Evolutionary conservation across 352 stramenopile genomes (phyloP).

Genomic region (Bremia lactucae): DNA sequence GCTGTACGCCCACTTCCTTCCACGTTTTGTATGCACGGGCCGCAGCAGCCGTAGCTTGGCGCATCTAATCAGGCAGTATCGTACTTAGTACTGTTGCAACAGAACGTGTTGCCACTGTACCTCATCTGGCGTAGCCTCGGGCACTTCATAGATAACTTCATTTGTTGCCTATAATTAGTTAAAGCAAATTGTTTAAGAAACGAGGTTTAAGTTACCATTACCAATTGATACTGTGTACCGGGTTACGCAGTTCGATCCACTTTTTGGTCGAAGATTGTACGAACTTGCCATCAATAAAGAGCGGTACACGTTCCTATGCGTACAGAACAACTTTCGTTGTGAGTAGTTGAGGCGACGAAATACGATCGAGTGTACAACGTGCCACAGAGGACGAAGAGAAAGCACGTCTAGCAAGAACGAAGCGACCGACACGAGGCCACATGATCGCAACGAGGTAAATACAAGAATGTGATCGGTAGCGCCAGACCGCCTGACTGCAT

Average conservation of each 20-base stretch:
- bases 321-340: not conserved
- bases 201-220: no score
- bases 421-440: conserved; percentile 20
- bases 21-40: conserved; percentile 87
- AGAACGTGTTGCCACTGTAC: conserved; percentile 9
- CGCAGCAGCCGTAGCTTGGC: conserved; percentile 64
- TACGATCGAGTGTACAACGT: not conserved
- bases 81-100: no score
- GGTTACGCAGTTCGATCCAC: conserved; percentile 89
- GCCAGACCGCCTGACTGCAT: no score
- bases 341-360: not conserved
- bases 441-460: no score
- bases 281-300: conserved; percentile 91
- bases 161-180: conserved; percentile 64
- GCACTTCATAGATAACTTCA: conserved; percentile 77
- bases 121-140: conserved; percentile 79
- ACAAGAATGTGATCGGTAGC: no score
- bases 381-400: conserved; percentile 39
- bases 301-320: conserved; percentile 50
- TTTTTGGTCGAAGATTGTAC: conserved; percentile 85
- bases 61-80: no score
- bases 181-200: no score
- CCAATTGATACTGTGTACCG: no score
- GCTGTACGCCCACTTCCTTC: conserved; percentile 89
- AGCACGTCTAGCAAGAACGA: conserved; percentile 15